phyloP scores from a whole-genome alignment of 257 asterid species.

The Penstemon davidsonii region DNA sequence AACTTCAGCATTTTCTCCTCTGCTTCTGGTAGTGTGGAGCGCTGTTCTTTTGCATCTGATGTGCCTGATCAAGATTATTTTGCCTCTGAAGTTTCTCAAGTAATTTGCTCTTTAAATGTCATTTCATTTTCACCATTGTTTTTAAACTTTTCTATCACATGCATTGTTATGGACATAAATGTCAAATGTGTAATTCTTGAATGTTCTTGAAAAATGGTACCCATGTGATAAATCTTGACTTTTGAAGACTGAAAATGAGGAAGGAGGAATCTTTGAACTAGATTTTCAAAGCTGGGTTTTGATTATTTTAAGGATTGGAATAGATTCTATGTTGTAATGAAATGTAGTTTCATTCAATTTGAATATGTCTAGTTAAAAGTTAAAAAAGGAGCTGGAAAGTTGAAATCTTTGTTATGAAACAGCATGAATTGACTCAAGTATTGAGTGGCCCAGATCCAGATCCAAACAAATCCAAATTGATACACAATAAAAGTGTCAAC shows the following conservation, averaged over 20 bases:
- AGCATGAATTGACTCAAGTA: constrained; percentile 58
- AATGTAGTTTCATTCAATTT: constrained; percentile 16
- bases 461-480: constrained; percentile 51
- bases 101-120: constrained; percentile 29
- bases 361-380: constrained; percentile 16
- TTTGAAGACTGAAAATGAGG: constrained; percentile 12
- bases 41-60: constrained; percentile 90
- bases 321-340: not conserved
- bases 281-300: constrained; percentile 24
- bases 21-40: constrained; percentile 86
- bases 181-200: not conserved
- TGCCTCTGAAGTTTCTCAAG: constrained; percentile 54
- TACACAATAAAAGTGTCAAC: constrained; percentile 48
- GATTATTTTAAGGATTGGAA: constrained; percentile 15
- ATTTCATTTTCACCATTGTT: not conserved
- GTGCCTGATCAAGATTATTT: constrained; percentile 60
- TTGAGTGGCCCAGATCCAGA: constrained; percentile 79
- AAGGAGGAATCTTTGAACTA: constrained; percentile 19
- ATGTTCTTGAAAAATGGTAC: not conserved
- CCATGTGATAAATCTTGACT: constrained; percentile 15
- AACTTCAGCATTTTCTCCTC: constrained; percentile 72
- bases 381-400: constrained; percentile 40
- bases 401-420: constrained; percentile 68
- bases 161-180: not conserved
- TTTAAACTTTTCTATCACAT: not conserved